Base-by-base conservation (phyloP, 805 yeast genomes). In the Suhomyces sp. region DNA sequence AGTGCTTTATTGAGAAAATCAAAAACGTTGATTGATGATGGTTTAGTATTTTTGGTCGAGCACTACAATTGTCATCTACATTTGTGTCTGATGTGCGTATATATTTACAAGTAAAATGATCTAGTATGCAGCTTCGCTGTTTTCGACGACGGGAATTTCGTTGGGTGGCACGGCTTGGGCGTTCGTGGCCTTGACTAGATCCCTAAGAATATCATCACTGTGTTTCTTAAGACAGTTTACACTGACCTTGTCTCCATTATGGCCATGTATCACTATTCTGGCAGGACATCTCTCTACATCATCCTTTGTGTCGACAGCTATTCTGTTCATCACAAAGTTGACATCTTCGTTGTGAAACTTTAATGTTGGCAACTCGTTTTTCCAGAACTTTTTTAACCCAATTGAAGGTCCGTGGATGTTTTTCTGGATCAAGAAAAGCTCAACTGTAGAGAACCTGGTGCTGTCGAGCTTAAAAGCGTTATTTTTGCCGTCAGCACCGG, bases 301-400 rank as follows among this genome's bases (percentile, higher is more conserved):
- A 17, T 77, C 79, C 46, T 69, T 72, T 21, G 70, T 67, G 3
- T 53, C 63, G 54, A 67, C 71, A 44, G 75, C 71, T 43, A 87
- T 75, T 58, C 91, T 75, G 12, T 78, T 71, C 33, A 89, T 85
- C 21, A 78, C 75, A 51, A 89, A 82, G 21, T 82, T 78, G 24
- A 87, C 62, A 43, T 73, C 71, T n/a, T 93, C 92, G 67, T 91
- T 91, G 72, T 89, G 92, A 67, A 87, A 91, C 65, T 83, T 85
- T 56, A 91, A 76, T 6, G 91, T 83, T 22, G 94, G 96, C 52
- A 91, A 73, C 68, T 83, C 80, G 48, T 76, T 71, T 59, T 81
- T 82, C 94, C 96, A 88, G 69, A 91, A 89, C 57, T 80, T 79
- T 60, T 85, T 82, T 51, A 87, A 80, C 1, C 92, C 92, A 71